Conservation (phyloP, 1,284 basidiomycete species). For the Ganoderma lingzhi region DNA sequence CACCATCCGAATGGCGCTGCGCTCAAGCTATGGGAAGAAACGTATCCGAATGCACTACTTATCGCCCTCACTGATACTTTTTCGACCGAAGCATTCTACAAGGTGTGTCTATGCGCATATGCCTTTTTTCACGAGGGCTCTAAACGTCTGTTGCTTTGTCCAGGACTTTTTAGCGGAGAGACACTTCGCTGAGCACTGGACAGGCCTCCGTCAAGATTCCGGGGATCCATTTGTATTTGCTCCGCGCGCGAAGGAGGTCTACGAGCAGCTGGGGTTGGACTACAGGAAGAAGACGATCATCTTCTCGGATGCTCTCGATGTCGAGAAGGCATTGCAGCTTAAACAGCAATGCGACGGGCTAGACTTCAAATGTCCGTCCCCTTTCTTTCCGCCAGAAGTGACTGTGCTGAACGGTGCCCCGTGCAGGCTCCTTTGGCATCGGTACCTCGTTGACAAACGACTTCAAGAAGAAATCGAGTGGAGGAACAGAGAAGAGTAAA, state of each 20-base stretch:
- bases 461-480: constrained; percentile 67
- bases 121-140: not conserved
- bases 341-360: constrained; percentile 77
- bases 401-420: not conserved
- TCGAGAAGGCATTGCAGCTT: constrained; percentile 75
- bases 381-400: not conserved
- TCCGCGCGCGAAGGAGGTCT: constrained; percentile 74
- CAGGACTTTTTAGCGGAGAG: constrained; percentile 72
- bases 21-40: constrained; percentile 85
- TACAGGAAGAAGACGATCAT: constrained; percentile 75
- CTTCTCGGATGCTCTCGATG: constrained; percentile 83
- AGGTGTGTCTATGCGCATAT: constrained; percentile 48
- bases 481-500: constrained; percentile 70
- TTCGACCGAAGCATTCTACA: constrained; percentile 85
- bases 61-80: constrained; percentile 95
- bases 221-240: constrained; percentile 88
- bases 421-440: constrained; percentile 82
- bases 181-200: constrained; percentile 75
- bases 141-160: not conserved
- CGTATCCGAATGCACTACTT: constrained; percentile 66
- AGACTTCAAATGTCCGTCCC: constrained; percentile 70
- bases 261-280: constrained; percentile 72
- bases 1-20: constrained; percentile 76
- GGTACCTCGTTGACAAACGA: constrained; percentile 94
- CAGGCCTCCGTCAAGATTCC: constrained; percentile 90